A percentile compares a stretch with the other conserved stretches of the same genome.
Conservation (phyloP, 176 grass and related monocot genomes). For the Themeda triandra region DNA sequence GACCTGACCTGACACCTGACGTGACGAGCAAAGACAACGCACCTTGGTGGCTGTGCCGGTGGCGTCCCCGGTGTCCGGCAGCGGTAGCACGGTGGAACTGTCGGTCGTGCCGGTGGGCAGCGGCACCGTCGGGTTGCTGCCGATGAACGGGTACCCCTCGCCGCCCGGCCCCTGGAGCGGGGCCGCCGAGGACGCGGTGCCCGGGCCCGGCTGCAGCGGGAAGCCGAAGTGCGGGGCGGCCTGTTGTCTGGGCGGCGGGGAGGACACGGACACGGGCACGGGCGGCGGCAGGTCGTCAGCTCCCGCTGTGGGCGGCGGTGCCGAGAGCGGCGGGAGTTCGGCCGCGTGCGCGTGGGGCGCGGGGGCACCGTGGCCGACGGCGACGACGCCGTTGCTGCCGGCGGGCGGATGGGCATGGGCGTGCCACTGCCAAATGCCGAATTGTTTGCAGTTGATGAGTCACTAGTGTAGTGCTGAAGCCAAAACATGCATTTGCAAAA, state of each 20-base stretch:
- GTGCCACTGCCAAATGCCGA: neutral
- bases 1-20: neutral
- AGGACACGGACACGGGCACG: no score
- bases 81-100: conserved; percentile 39
- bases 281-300: conserved; percentile 26
- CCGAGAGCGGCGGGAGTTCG: neutral
- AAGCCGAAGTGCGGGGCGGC: conserved; percentile 36
- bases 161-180: neutral
- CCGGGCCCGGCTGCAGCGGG: conserved; percentile 42
- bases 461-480: neutral
- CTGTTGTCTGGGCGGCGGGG: neutral
- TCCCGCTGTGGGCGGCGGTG: conserved; percentile 27
- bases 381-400: no score
- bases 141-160: conserved; percentile 57
- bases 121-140: conserved; percentile 57
- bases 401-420: neutral
- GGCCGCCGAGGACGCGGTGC: neutral
- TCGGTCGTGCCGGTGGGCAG: conserved; percentile 52
- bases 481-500: neutral
- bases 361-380: neutral
- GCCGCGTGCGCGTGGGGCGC: neutral
- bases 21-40: no score
- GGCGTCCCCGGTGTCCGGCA: conserved; percentile 20
- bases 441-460: neutral
- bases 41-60: conserved; percentile 2